phyloP scores from a whole-genome alignment of 768 basidiomycete genomes.

The Candolleomyces eurysporus region DNA sequence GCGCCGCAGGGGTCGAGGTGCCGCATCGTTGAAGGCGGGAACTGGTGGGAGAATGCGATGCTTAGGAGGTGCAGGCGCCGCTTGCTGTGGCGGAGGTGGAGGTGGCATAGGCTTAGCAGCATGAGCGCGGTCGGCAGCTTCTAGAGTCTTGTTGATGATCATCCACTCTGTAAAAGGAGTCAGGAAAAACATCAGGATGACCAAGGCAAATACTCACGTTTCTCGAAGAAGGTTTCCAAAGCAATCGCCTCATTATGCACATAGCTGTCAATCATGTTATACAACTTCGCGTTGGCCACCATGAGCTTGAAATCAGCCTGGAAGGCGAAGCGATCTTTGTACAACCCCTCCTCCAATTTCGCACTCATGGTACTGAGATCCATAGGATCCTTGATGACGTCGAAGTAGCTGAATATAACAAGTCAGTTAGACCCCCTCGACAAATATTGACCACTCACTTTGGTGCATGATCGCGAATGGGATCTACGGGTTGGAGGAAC shows the following conservation, averaged over 20 bases:
- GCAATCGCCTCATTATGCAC: conserved; percentile 74
- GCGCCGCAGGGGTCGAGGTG: conserved; percentile 5
- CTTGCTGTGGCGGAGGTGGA: background rate
- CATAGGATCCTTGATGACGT: conserved; percentile 90
- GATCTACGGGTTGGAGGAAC: conserved; percentile 93
- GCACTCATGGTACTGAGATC: conserved; percentile 87
- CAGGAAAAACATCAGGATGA: background rate
- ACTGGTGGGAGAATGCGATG: conserved; percentile 38
- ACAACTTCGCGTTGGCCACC: conserved; percentile 82
- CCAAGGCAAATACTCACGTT: conserved; percentile 44
- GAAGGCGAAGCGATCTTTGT: conserved; percentile 81
- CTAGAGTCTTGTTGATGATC: conserved; percentile 80
- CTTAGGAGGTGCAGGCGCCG: conserved; percentile 14
- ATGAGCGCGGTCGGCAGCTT: conserved; percentile 56
- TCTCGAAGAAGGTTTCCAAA: conserved; percentile 82
- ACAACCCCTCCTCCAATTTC: conserved; percentile 84
- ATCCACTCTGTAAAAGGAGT: conserved; percentile 67
- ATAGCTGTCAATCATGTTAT: conserved; percentile 71
- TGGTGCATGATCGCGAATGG: conserved; percentile 87
- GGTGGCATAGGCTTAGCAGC: conserved; percentile 11
- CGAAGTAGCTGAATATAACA: conserved; percentile 67
- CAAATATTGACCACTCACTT: conserved; percentile 50
- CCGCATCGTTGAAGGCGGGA: conserved; percentile 34
- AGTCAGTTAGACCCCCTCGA: conserved; percentile 11
- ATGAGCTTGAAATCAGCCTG: conserved; percentile 86